These are phyloP conservation scores for Phytophthora tubulina DNA, from an alignment of 352 stramenopile genomes.

Conservation along the genomic window DNA sequence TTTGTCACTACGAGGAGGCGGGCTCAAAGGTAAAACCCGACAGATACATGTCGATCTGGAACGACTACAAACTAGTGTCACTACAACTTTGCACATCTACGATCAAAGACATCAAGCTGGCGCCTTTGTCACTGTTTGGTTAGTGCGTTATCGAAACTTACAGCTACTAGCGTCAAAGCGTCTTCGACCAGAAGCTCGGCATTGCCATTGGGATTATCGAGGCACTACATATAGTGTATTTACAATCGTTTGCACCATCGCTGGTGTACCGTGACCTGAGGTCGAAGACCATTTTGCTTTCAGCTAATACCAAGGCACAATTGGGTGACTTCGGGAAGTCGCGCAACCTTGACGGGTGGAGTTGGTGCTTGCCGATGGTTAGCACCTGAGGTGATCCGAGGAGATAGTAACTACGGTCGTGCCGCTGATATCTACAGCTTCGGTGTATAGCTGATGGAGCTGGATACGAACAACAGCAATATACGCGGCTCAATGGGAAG, in stretches of 20 bases:
- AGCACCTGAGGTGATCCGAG: conserved; percentile 62
- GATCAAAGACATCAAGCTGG: conserved; percentile 39
- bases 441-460: conserved; percentile 49
- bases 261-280: conserved; percentile 70
- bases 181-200: conserved; percentile 37
- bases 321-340: conserved; percentile 45
- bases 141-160: conserved; percentile 36
- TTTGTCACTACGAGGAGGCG: conserved; percentile 20
- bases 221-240: conserved; percentile 41
- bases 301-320: conserved; percentile 30
- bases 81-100: conserved; percentile 41
- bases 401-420: conserved; percentile 57
- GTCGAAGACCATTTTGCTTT: conserved; percentile 59
- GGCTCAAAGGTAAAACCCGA: conserved; percentile 16
- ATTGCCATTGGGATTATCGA: conserved; percentile 52
- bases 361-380: conserved; percentile 67
- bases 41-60: conserved; percentile 40
- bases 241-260: conserved; percentile 47
- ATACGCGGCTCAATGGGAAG: conserved; percentile 43
- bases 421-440: conserved; percentile 71
- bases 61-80: conserved; percentile 34
- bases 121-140: conserved; percentile 43
- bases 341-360: conserved; percentile 42
- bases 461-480: conserved; percentile 59
- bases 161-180: conserved; percentile 44